Percentiles rank a stretch among this genome's conserved stretches.
Evolutionary conservation across 352 stramenopile genomes (phyloP).

Genomic region (Phytophthora tentaculata): DNA sequence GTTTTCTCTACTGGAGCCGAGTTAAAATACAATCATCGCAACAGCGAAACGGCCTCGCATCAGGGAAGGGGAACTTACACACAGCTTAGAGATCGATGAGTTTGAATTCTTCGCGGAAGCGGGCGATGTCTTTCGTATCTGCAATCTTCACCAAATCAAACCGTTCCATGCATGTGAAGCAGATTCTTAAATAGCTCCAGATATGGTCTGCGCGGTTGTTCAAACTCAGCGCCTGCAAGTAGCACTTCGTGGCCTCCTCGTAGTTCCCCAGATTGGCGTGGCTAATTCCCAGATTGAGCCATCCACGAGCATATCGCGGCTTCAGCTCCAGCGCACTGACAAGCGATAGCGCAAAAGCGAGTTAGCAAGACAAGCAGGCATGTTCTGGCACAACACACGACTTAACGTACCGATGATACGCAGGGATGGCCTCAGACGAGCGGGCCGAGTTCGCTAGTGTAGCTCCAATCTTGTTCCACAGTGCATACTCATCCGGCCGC

Average conservation of each 20-base stretch:
- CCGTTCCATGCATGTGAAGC: conserved; percentile 96
- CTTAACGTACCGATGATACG: conserved; percentile 85
- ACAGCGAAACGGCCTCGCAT: neutral
- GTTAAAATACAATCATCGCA: conserved; percentile 32
- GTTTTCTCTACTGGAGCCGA: conserved; percentile 31
- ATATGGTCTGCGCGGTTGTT: conserved; percentile 97
- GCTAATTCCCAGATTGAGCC: conserved; percentile 98
- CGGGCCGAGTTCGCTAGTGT: conserved; percentile 96
- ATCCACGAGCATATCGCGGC: conserved; percentile 96
- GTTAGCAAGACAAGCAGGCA: conserved; percentile 14
- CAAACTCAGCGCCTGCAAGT: conserved; percentile 95
- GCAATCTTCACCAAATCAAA: conserved; percentile 96
- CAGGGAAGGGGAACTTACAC: neutral
- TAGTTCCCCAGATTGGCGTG: conserved; percentile 97
- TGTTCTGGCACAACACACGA: neutral
- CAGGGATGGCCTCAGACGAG: conserved; percentile 93
- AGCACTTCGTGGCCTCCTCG: conserved; percentile 95
- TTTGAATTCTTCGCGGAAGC: conserved; percentile 89
- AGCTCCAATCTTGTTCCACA: conserved; percentile 99
- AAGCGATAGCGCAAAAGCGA: conserved; percentile 14
- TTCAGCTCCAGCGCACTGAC: conserved; percentile 94
- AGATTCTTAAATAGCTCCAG: conserved; percentile 99
- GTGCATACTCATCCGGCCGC: conserved; percentile 93
- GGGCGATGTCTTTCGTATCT: conserved; percentile 80
- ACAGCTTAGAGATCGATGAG: conserved; percentile 71